Evolutionary conservation across 257 asterid genomes (phyloP), one percentile per base, ranked within the genome.

Genomic region (Rauvolfia tetraphylla): DNA sequence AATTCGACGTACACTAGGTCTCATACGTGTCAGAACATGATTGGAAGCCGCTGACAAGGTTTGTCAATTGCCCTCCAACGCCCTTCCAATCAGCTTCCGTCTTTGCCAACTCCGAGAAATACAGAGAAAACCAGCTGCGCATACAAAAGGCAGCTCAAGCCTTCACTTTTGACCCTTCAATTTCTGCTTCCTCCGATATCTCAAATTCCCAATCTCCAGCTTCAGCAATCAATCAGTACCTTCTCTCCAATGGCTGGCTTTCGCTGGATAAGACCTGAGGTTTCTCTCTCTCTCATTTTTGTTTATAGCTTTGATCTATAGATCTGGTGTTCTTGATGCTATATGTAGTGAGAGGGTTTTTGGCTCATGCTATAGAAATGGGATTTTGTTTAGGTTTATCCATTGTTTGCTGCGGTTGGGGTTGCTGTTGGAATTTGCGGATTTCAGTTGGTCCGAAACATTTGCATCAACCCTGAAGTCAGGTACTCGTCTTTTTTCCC

Each of bases 231-330:
- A 23, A 38, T 67, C 33, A 8, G 3, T 23, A 12, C 23, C 27
- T 38, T 22, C 27, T 22, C 51, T 46, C 51, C 51, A 67, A 67
- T 67, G 72, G 61, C 74, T 25, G 79, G 17, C 4, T 84, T 86
- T 84, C 97, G 97, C 76, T 93, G 98, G 98, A 72, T 93, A 74
- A 89, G 98, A 85, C 98, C 98, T 56, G 98, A 93, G 97, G 98
- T 90, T 51, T 72, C 13, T 53, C 62, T 23, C 7, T 17, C 72
- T 25, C 72, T 33, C 23, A 10, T 7, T 20, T 71, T 71, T 23
- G 23, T 7, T 31, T 23, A 22, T 23, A 41, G n/a, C n/a, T n/a
- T 41, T 59, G 67, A 72, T 72, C n/a, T 38, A n/a, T 48, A 76
- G 71, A 68, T 78, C 72, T 9, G 57, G 18, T 38, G 38, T 8